Evolutionary conservation across 2,329 filamentous ascomycete species (phyloP).

Genomic region (Fusarium veterinarium): DNA sequence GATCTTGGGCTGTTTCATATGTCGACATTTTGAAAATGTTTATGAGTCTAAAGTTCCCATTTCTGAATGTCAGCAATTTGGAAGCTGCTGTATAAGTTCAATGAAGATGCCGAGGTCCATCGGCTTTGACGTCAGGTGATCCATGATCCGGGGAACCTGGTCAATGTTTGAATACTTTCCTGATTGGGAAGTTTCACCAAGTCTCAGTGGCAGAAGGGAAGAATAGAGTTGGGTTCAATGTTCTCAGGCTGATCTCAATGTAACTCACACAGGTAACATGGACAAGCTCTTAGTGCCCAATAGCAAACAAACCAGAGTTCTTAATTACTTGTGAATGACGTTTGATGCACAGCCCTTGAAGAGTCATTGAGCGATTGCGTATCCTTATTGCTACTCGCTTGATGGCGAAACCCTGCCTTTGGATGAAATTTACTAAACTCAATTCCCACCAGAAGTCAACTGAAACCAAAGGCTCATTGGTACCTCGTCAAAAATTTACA

Average conservation of each 20-base stretch:
- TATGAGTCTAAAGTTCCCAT: neutral
- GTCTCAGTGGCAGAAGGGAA: neutral
- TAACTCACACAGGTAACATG: accelerated
- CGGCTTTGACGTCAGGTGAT: constrained; percentile 30
- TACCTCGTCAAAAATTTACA: neutral
- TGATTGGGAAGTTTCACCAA: neutral
- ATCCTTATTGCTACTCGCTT: neutral
- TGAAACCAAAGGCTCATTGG: neutral
- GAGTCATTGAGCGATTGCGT: accelerated
- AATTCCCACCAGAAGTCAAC: neutral
- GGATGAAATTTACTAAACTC: neutral
- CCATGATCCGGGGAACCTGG: constrained; percentile 16
- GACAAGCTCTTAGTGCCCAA: neutral
- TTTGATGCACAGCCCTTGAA: neutral
- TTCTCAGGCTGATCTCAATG: neutral
- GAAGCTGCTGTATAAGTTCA: neutral
- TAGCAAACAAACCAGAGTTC: no score
- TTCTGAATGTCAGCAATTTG: neutral
- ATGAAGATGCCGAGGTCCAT: constrained; percentile 28
- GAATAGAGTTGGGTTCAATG: neutral
- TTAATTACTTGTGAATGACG: neutral
- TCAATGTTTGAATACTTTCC: neutral
- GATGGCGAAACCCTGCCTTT: neutral
- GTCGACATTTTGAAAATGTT: constrained; percentile 42
- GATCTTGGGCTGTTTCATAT: constrained; percentile 45